Base-by-base conservation (phyloP, 2,329 filamentous ascomycete species). In the Seiridium cupressi region DNA sequence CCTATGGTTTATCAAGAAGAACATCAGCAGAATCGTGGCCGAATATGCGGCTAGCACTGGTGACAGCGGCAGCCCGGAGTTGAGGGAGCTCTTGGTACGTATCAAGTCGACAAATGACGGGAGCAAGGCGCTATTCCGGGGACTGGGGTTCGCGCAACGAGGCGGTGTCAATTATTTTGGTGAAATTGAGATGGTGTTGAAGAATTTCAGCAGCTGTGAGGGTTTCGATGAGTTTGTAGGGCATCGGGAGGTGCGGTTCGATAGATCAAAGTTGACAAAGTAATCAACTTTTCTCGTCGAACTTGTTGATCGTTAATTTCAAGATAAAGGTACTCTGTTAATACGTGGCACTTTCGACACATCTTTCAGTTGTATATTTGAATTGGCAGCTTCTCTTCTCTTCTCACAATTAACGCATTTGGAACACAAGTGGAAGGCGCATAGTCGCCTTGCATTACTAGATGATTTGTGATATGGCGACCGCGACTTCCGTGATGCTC, bases 1-100 rank as follows among this genome's bases (percentile, higher is more conserved):
- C 59, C 69, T 97, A 55, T 74, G 79, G 51, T 98, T 93, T 69
- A 79, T 97, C 5, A 65, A 79, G 4, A 70, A 70, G 1, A 79
- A 90, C 57, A 71, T 84, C 32, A 66, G 68, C 0, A 73, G 66
- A 0, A 85, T 97, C 6, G 61, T 92, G 57, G 65, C 64, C 0
- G 87, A 90, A 72, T 89, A 87, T 62, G 62, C 48, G 7, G 7
- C 38, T 4, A 31, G 26, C 10, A 13, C 35, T 46, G 34, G 38
- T 7, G 40, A 44, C 18, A 42, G 44, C 9, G 58, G 36, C 2
- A 13, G 31, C 3, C 58, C 11, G 65, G 61, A 63, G 63, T 66
- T 86, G n/a, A 82, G 77, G 60, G 73, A 80, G 0, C 63, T 89
- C 26, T 84, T 86, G 69, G 82, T 78, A 2, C 87, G 86, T 69